Base-by-base conservation (phyloP, 768 basidiomycete genomes). In the Kwoniella dejecticola region DNA sequence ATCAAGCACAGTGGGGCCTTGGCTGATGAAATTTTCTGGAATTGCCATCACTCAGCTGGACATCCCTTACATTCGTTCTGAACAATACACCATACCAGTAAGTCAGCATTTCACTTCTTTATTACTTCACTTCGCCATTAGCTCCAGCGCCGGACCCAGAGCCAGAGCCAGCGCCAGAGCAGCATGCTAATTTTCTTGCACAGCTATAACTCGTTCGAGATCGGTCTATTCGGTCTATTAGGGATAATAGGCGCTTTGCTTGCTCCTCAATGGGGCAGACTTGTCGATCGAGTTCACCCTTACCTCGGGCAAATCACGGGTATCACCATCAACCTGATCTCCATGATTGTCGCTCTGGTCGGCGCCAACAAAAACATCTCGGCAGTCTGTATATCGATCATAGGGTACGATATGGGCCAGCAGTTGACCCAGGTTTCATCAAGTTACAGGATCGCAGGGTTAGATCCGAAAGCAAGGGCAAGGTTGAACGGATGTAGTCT, bases 401-500 rank as follows among this genome's bases (percentile, higher is more conserved):
- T 91, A 59, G 85, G 89, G 24, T 79, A 65, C n/a, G 90, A 91
- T 67, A 79, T 86, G 17, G 86, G 87, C 65, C 82, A 86, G n/a
- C 89, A 91, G 75, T 84, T 84, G 79, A 82, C 85, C 33, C 89
- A 90, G 72, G 86, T 90, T 21, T 85, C 86, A 2, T 74, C 87
- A 46, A 82, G 85, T 1, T 86, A 85, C 8, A 81, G 84, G 6
- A 83, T 90, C 19, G 78, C 38, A 57, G 81, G 61, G 27, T 69
- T 81, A 21, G 75, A 79, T 60, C 69, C 79, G 1, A 70, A 80
- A 41, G 88, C 88, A 2, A 80, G 87, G 46, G 83, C 90, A 4
- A 83, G 90, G 29, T 68, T 94, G 11, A 91, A 92, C 66, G 89
- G 90, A 0, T 83, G 90, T 44, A 82, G 86, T 45, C 84, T 92